A percentile compares a stretch with the other conserved stretches of the same genome.
Conservation (phyloP, 768 basidiomycete species). For the Calocybe gangraenosa region DNA sequence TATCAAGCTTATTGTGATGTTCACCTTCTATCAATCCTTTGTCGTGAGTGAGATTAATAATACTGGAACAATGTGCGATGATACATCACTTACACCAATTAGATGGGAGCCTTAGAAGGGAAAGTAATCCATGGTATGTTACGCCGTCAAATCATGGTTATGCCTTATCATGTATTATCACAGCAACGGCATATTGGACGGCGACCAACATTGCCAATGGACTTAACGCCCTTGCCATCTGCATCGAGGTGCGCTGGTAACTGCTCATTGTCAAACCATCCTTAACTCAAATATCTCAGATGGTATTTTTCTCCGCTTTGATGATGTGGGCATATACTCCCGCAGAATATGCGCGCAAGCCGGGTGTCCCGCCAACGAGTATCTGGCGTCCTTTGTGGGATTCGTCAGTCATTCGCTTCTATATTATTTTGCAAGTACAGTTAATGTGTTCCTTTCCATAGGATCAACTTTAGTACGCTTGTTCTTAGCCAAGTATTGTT, state of each 20-base stretch:
- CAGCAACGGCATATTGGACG: conserved; percentile 81
- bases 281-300: conserved; percentile 38
- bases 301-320: conserved; percentile 73
- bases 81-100: background rate
- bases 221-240: conserved; percentile 74
- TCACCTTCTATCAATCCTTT: conserved; percentile 85
- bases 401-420: conserved; percentile 38
- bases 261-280: background rate
- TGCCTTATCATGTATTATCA: background rate
- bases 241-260: conserved; percentile 65
- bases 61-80: background rate
- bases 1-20: conserved; percentile 86
- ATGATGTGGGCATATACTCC: conserved; percentile 86
- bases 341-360: conserved; percentile 55
- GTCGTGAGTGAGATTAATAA: conserved; percentile 40
- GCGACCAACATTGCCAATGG: conserved; percentile 81
- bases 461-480: conserved; percentile 29
- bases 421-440: background rate
- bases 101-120: conserved; percentile 68
- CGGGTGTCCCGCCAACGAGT: conserved; percentile 43
- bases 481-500: background rate
- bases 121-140: conserved; percentile 62
- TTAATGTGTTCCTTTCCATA: conserved; percentile 9
- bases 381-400: conserved; percentile 75
- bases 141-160: background rate